Percentiles rank a stretch among this genome's conserved stretches.
These are phyloP conservation scores for Sambucus nigra DNA, from an alignment of 129 eudicot genomes.

Conservation along the genomic window DNA sequence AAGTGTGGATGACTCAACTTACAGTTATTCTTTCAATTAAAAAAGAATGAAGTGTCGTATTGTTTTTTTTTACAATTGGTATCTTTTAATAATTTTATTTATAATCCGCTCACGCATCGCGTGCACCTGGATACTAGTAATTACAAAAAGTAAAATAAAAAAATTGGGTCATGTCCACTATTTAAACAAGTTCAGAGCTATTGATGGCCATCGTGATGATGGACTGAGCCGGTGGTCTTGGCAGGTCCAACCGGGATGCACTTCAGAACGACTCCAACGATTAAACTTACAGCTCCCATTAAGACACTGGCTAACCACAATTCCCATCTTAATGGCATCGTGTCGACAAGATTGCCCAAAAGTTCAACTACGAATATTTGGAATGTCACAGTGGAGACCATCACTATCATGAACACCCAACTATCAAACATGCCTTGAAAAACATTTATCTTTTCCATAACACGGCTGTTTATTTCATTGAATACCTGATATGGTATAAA, in stretches of 20 bases:
- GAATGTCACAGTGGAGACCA: conserved; percentile 53
- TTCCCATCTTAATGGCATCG: conserved; percentile 48
- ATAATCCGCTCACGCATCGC: too few species aligned
- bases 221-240: conserved; percentile 7
- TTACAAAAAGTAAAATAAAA: too few species aligned
- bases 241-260: conserved; percentile 45
- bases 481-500: conserved; percentile 41
- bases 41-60: too few species aligned
- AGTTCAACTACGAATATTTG: conserved; percentile 64
- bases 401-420: conserved; percentile 62
- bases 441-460: conserved; percentile 78
- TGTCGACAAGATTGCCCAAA: conserved; percentile 65
- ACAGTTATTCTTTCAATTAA: too few species aligned
- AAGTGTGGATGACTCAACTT: too few species aligned
- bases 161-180: too few species aligned
- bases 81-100: too few species aligned
- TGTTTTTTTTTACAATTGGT: too few species aligned
- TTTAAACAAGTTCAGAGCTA: too few species aligned
- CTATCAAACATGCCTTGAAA: conserved; percentile 55
- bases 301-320: conserved; percentile 55
- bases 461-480: conserved; percentile 84
- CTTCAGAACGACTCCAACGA: conserved; percentile 51
- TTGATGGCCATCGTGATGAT: conserved; percentile 73
- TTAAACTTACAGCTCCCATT: conserved; percentile 53
- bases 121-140: too few species aligned